Percentiles rank a stretch among this genome's conserved stretches.
Conservation (phyloP, 331 rosid species). For the Quercus lobata region DNA sequence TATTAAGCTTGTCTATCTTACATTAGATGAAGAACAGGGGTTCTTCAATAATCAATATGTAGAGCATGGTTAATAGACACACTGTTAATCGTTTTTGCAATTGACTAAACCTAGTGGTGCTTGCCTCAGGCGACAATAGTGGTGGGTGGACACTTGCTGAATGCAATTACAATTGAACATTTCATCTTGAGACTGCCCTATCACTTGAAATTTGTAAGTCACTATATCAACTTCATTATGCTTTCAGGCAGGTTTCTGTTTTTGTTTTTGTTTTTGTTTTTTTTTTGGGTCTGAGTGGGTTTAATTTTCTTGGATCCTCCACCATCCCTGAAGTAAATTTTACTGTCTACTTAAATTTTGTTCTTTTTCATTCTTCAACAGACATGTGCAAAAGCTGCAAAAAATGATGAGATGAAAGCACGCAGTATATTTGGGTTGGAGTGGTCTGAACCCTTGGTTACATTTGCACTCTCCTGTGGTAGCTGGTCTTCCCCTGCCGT, state of each 20-base stretch:
- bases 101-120: constrained; percentile 11
- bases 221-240: constrained; percentile 4
- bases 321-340: not conserved
- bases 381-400: constrained; percentile 83
- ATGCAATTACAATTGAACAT: constrained; percentile 92
- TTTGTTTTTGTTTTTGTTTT: not conserved
- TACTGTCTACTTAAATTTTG: not conserved
- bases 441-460: constrained; percentile 89
- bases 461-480: constrained; percentile 97
- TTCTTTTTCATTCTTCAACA: constrained; percentile 25
- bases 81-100: constrained; percentile 1
- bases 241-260: not conserved
- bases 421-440: constrained; percentile 72
- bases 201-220: constrained; percentile 91
- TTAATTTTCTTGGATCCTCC: not conserved
- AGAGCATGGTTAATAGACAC: not conserved
- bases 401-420: constrained; percentile 73
- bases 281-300: not conserved
- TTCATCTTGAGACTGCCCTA: constrained; percentile 92
- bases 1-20: not conserved
- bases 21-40: not conserved
- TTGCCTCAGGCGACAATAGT: constrained; percentile 69
- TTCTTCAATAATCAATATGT: not conserved
- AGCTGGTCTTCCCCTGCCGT: constrained; percentile 99
- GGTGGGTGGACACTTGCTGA: constrained; percentile 88